Base-by-base conservation (phyloP, 2,329 filamentous ascomycete species). In the Monilinia laxa region DNA sequence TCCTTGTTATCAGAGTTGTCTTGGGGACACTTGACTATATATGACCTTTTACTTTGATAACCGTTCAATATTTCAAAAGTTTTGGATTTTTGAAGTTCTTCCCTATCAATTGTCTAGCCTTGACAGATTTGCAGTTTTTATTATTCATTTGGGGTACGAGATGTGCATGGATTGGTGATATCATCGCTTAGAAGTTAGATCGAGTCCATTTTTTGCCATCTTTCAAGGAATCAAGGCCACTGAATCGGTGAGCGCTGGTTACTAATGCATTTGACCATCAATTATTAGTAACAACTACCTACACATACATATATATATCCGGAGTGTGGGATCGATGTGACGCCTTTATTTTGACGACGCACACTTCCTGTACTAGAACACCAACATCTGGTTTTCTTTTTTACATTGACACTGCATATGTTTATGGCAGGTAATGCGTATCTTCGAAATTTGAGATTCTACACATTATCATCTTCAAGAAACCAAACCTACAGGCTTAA, bases 261-360 rank as follows among this genome's bases (percentile, higher is more conserved):
- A 57, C 53, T 47, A 56, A 56, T 57, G 51, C 14, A 16, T 25
- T 47, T 56, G 62, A 18, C 40, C 14, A 49, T 64, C 52, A 56
- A 25, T 51, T 47, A 56, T 64, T 64, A 60, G 31, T 65, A 65
- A 59, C 28, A 45, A 53, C 20, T 35, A 10, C 42, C 23, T 42
- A 35, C 23, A 57, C 7, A 16, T 31, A 42, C 25, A 57, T 57
- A 38, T 28, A 60, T 51, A 51, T 51, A 47, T 60, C 58, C 58
- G 58, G 57, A 51, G 28, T 60, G 51, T 42, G 42, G 42, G 58
- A 18, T 58, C 59, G 28, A 45, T 52, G 59, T 64, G 68, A 69
- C 64, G 66, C 68, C 67, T 57, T 52, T 51, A 28, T 38, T 52
- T 62, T 62, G 47, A 54, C 55, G 67, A 66, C 45, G 60, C 68